Conservation (phyloP, 352 stramenopile genomes). For the Thalassiosira exigua region DNA sequence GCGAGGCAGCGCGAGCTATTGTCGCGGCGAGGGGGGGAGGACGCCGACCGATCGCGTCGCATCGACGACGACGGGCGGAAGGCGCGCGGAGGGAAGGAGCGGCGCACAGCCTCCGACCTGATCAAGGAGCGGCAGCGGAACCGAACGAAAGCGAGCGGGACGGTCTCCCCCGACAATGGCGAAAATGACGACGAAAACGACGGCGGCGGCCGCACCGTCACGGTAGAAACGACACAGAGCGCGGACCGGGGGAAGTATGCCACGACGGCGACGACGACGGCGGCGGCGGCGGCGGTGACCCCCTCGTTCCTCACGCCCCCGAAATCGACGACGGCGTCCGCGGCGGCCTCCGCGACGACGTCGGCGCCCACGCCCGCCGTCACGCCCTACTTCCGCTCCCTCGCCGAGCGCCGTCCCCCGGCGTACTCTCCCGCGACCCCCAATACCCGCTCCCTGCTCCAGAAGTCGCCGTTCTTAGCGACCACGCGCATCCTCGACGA, state of each 20-base stretch:
- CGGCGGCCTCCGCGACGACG: too few relatives aligned
- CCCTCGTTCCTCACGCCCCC: neutral
- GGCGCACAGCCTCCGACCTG: neutral
- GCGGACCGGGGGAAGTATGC: neutral
- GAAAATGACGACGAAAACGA: too few relatives aligned
- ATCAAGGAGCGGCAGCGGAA: neutral
- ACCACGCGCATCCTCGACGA: neutral
- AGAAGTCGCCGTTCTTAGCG: neutral
- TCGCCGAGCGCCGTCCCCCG: neutral
- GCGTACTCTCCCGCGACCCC: neutral
- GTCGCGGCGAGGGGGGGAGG: neutral
- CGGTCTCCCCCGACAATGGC: neutral
- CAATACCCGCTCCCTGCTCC: neutral
- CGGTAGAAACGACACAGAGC: neutral
- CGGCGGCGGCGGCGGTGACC: neutral
- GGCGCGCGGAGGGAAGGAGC: too few relatives aligned
- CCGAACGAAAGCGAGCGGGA: neutral
- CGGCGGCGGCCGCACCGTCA: neutral
- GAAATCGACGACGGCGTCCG: neutral
- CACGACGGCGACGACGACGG: neutral
- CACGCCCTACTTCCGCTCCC: neutral
- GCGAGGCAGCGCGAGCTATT: too few relatives aligned
- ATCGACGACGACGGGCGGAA: neutral
- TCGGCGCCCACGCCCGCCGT: too few relatives aligned
- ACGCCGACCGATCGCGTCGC: neutral